These are phyloP conservation scores for Bruguiera parviflora DNA, from an alignment of 345 rosid species.

Conservation along the genomic window DNA sequence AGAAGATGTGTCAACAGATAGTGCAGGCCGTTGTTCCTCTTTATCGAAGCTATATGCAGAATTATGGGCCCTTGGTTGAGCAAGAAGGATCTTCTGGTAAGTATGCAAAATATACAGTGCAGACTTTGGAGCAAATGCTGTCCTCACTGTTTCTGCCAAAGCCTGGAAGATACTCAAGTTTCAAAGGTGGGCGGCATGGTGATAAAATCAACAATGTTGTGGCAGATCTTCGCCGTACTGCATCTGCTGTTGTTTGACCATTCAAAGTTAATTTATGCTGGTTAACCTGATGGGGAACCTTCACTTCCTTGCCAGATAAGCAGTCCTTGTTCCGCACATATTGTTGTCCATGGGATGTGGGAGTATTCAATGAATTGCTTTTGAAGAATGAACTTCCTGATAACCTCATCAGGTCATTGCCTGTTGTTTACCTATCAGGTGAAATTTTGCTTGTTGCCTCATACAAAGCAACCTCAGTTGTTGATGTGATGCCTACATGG, in stretches of 20 bases:
- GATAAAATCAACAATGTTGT: constrained; percentile 52
- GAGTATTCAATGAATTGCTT: constrained; percentile 7
- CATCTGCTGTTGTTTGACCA: constrained; percentile 54
- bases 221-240: constrained; percentile 50
- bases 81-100: constrained; percentile 69
- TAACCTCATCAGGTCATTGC: constrained; percentile 3
- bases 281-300: background rate
- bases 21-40: constrained; percentile 81
- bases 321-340: constrained; percentile 32
- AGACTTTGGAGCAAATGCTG: constrained; percentile 78
- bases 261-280: constrained; percentile 6
- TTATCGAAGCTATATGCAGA: constrained; percentile 97
- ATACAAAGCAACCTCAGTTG: background rate
- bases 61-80: constrained; percentile 92
- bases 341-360: constrained; percentile 8
- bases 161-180: constrained; percentile 81
- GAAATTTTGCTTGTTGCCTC: constrained; percentile 19
- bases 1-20: constrained; percentile 70
- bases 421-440: constrained; percentile 6
- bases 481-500: constrained; percentile 4
- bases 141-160: constrained; percentile 70
- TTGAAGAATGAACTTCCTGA: constrained; percentile 10
- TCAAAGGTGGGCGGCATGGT: constrained; percentile 59
- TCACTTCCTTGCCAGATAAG: background rate
- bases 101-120: constrained; percentile 83